Base-by-base conservation (phyloP, 2,329 filamentous ascomycete species). In the Alternaria arbusti region DNA sequence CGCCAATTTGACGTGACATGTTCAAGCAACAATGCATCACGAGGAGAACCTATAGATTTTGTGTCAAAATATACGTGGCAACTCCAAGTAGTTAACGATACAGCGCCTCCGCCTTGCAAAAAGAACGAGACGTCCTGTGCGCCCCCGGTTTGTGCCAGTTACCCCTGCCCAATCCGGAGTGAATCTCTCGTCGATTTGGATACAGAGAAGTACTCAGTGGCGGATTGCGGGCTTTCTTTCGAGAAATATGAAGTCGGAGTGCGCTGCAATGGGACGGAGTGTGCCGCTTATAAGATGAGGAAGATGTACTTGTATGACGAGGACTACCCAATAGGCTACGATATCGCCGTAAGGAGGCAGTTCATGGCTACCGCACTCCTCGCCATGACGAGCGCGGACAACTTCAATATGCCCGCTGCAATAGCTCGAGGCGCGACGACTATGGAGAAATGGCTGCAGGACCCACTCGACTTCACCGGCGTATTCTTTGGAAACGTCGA, bases 1-100 rank as follows among this genome's bases (percentile, higher is more conserved):
- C 65, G 73, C 22, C 72, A 77, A 54, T 78, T 66, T 40, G 72
- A 77, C 17, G 45, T 78, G 10, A 65, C 55, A 9, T 78, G 75
- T 54, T 63, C 57, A 12, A 73, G 57, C 49, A 74, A 72, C 22
- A 23, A 64, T 28, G 30, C 56, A 15, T 61, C 50, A 49, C 50
- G 15, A 26, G 6, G 43, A 4, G 46, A 61, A 22, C 49, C 58
- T 6, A 55, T 46, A 5, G 43, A 51, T 7, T 67, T 66, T 43
- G 60, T 57, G 6, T 63, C 60, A n/a, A 9, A 50, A 9, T 70
- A 57, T 9, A 73, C 72, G 2, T 73, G 69, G 71, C 69, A 70
- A 51, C 28, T 72, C 1, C 10, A 15, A 6, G 15, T 52, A 7
- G 8, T 45, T 17, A 17, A 66, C 20, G 10, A 50, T 6, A 55